phyloP scores from a whole-genome alignment of 2,329 filamentous ascomycete species.

The Talaromyces sp. region DNA sequence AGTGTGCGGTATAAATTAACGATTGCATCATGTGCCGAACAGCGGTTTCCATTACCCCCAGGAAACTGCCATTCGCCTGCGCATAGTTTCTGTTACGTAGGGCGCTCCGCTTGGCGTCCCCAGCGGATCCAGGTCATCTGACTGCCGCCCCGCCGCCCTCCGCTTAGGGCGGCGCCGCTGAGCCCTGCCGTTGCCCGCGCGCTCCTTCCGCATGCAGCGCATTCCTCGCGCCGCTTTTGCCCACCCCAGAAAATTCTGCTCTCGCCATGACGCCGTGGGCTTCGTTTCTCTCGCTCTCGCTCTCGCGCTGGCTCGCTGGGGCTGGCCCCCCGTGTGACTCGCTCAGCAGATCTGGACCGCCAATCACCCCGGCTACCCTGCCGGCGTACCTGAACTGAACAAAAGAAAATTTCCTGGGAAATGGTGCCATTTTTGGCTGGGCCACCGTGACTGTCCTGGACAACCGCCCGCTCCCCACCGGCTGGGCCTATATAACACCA shows the following conservation, averaged over 20 bases:
- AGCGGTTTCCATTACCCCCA: slow-evolving; percentile 27
- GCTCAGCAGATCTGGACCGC: not conserved
- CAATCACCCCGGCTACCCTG: not conserved
- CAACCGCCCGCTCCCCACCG: not conserved
- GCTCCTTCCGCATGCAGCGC: not conserved
- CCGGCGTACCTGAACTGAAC: slow-evolving; percentile 7
- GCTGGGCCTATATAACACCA: slow-evolving; percentile 5
- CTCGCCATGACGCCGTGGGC: not conserved
- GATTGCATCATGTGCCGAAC: not conserved
- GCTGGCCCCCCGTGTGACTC: not conserved
- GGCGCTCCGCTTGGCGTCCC: slow-evolving; percentile 8
- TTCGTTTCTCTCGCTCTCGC: not conserved
- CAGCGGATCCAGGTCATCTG: slow-evolving; percentile 26
- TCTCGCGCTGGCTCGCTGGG: not conserved
- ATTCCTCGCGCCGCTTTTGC: not conserved
- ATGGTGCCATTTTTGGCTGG: slow-evolving; percentile 7
- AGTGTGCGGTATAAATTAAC: no score
- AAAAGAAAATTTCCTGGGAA: not conserved
- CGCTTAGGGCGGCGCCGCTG: slow-evolving; percentile 16
- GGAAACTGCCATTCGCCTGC: slow-evolving; percentile 24
- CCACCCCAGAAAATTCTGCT: not conserved
- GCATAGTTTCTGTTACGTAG: slow-evolving; percentile 35
- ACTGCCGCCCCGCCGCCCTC: slow-evolving; percentile 9
- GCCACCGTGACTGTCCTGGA: not conserved
- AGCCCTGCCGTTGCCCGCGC: not conserved